phyloP scores from a whole-genome alignment of 2,329 filamentous ascomycete species.

The Claviceps arundinis region DNA sequence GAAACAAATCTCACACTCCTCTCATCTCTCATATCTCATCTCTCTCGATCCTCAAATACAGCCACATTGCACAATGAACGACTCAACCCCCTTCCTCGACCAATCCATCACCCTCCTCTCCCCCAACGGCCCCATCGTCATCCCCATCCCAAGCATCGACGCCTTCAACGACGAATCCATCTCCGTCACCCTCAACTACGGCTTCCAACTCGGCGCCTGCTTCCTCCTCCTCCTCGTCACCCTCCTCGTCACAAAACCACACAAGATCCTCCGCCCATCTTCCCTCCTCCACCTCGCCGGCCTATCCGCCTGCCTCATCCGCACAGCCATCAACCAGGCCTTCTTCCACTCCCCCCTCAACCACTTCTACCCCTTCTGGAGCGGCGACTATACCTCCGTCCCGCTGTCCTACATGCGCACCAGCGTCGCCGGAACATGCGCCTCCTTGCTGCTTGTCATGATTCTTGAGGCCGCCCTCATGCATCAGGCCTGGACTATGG shows the following conservation, averaged over 20 bases:
- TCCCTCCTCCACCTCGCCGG: slow-evolving; percentile 52
- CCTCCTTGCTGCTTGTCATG: slow-evolving; percentile 31
- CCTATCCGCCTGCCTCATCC: slow-evolving; percentile 46
- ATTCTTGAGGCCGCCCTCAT: slow-evolving; percentile 34
- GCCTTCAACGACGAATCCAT: slow-evolving; percentile 17
- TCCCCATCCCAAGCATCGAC: slow-evolving; percentile 23
- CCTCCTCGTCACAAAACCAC: slow-evolving; percentile 49
- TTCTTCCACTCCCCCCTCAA: slow-evolving; percentile 49
- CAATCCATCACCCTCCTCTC: slow-evolving; percentile 24
- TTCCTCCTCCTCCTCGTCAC: slow-evolving; percentile 52
- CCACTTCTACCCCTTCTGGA: slow-evolving; percentile 47
- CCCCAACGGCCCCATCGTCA: slow-evolving; percentile 14
- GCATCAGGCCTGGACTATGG: slow-evolving; percentile 39
- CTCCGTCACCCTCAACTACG: slow-evolving; percentile 47
- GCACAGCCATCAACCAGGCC: slow-evolving; percentile 41
- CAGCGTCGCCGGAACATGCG: slow-evolving; percentile 26
- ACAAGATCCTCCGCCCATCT: slow-evolving; percentile 50
- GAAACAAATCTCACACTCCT: no score
- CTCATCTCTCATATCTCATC: neutral
- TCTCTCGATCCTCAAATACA: neutral
- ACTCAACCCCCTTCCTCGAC: slow-evolving; percentile 9
- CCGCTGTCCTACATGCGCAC: slow-evolving; percentile 20
- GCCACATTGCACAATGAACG: neutral
- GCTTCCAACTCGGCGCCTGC: slow-evolving; percentile 55
- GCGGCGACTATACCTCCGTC: slow-evolving; percentile 39